Percentiles rank a stretch among this genome's conserved stretches.
Evolutionary conservation across 495 filamentous ascomycete species (phyloP).

Genomic region (Talaromyces ruber): DNA sequence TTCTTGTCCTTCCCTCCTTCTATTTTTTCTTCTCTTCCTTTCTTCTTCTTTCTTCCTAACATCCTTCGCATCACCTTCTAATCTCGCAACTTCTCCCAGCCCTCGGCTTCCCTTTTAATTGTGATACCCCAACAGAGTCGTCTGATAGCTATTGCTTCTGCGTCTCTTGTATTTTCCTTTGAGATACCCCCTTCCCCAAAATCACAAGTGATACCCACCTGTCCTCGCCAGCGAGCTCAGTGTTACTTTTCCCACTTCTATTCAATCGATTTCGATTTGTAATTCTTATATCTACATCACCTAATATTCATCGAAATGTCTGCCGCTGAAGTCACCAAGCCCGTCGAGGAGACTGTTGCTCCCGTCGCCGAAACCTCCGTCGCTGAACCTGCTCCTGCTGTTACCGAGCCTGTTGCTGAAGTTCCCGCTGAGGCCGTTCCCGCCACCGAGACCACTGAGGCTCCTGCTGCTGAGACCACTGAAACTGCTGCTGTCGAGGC

Average conservation of each 20-base stretch:
- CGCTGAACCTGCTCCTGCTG: slow-evolving; percentile 22
- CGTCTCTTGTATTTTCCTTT: slow-evolving; percentile 8
- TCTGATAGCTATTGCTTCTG: slow-evolving; percentile 6
- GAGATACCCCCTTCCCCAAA: slow-evolving; percentile 21
- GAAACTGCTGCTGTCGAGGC: slow-evolving; percentile 36
- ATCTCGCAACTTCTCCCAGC: neutral
- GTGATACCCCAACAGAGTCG: slow-evolving; percentile 31
- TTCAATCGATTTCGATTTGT: neutral
- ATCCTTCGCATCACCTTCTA: slow-evolving; percentile 16
- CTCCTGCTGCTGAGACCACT: slow-evolving; percentile 35
- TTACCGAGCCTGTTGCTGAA: slow-evolving; percentile 25
- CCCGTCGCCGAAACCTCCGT: slow-evolving; percentile 28
- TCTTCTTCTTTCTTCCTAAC: slow-evolving; percentile 21
- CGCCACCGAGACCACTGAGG: slow-evolving; percentile 18
- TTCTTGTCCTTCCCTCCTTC: slow-evolving; percentile 15
- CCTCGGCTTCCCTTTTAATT: slow-evolving; percentile 18
- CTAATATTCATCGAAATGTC: slow-evolving; percentile 37
- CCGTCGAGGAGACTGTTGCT: slow-evolving; percentile 39
- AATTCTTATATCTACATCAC: slow-evolving; percentile 3
- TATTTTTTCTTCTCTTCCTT: slow-evolving; percentile 9
- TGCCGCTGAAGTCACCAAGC: slow-evolving; percentile 31
- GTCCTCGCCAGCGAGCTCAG: slow-evolving; percentile 13
- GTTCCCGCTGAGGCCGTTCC: slow-evolving; percentile 20
- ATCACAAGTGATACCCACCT: slow-evolving; percentile 20
- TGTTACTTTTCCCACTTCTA: neutral